phyloP scores from a whole-genome alignment of 768 basidiomycete species.

The Scleroderma bovista region DNA sequence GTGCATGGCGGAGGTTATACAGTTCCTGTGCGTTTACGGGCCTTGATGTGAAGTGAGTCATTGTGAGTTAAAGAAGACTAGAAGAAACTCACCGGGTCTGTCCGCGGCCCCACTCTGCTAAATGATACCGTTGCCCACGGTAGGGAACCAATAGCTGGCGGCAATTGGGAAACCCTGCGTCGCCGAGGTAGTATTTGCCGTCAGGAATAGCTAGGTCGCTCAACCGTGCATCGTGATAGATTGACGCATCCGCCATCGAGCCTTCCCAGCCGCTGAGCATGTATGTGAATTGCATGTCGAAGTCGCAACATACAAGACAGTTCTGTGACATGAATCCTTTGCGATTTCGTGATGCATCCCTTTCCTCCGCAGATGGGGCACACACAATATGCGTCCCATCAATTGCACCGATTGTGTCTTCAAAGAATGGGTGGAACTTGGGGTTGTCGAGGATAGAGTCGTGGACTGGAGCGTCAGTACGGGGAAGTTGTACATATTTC shows the following conservation, averaged over 20 bases:
- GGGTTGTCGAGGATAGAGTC: constrained; percentile 22
- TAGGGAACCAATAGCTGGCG: constrained; percentile 9
- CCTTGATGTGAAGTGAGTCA: constrained; percentile 1
- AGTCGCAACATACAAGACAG: constrained; percentile 9
- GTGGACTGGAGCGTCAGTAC: constrained; percentile 10
- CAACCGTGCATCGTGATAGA: constrained; percentile 6
- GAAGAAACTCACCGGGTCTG: background rate
- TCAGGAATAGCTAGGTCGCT: constrained; percentile 11
- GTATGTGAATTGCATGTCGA: constrained; percentile 14
- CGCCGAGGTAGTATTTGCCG: constrained; percentile 10
- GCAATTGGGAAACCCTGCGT: constrained; percentile 12
- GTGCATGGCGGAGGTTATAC: constrained; percentile 21
- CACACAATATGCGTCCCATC: background rate
- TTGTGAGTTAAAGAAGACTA: background rate
- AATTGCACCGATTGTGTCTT: constrained; percentile 26
- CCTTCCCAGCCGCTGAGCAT: constrained; percentile 16
- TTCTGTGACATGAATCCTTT: constrained; percentile 26
- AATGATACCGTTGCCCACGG: constrained; percentile 9
- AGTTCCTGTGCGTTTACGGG: constrained; percentile 14
- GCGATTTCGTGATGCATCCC: constrained; percentile 22
- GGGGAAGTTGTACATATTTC: background rate
- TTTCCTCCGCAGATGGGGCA: background rate
- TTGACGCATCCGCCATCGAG: constrained; percentile 2
- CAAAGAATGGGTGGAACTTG: constrained; percentile 32
- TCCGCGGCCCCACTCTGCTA: constrained; percentile 11